Evolutionary conservation across 805 yeast species (phyloP), one percentile per base, ranked within the genome.

Genomic region (Cyberlindnera galapagoensis): DNA sequence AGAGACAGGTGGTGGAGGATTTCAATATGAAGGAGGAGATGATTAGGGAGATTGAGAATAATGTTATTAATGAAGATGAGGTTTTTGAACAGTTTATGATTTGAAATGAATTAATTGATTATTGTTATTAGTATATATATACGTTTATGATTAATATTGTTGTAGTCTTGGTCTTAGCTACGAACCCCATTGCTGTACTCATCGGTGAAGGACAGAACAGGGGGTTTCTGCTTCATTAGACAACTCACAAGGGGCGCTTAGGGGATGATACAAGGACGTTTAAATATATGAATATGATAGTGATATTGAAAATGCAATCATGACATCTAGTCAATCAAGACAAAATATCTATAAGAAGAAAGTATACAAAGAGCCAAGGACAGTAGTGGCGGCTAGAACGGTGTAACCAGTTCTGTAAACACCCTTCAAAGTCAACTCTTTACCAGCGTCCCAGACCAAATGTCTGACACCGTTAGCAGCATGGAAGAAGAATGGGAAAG

Each of bases 381-480:
- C 40, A 7, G 67, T 63, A 26, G 75, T 51, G 47, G 74, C 64
- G 18, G 79, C 97, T 36, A 87, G 58, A 13, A 86, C 95, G 29
- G 74, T 65, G 62, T 85, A 84, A 43, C 96, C 97, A 22, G 97
- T 87, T 63, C 80, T 76, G 76, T 83, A 82, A 36, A 92, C 96
- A 47, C 95, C 97, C 54, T 80, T 75, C 47, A 84, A 53, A 40
- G 87, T 72, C 56, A 90, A 71, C 60, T 80, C 83, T 46, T 65
- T 68, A 57, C 95, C 95, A 33, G 76, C 58, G 59, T 92, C 98
- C 98, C 98, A 92, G 35, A 84, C 54, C 60, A 90, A 65, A 60
- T 92, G 98, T 73, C 98, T 85, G 43, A 90, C 39, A 50, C 97
- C 97, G 58, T 88, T 86, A 57, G 69, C 74, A 28, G 72, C 52